A percentile compares a stretch with the other conserved stretches of the same genome.
phyloP scores from a whole-genome alignment of 2,329 filamentous ascomycete genomes.

The Capronia epimyces region DNA sequence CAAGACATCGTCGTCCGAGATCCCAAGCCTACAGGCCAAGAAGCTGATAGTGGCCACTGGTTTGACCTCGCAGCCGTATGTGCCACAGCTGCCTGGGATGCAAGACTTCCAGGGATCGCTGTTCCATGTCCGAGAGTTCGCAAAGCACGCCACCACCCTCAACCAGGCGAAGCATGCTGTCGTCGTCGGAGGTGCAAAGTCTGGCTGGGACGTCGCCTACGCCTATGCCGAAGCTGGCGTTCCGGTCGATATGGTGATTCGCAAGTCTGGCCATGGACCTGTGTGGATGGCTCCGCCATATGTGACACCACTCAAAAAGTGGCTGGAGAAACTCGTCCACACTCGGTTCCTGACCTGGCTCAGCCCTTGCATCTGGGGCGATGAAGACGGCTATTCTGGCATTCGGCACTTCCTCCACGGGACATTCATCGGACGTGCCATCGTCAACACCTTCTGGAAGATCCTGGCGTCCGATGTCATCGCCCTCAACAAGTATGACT shows the following conservation, averaged over 20 bases:
- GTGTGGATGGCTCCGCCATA: slow-evolving; percentile 55
- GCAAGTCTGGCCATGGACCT: slow-evolving; percentile 55
- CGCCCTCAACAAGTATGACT: slow-evolving; percentile 43
- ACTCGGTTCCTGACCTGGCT: slow-evolving; percentile 68
- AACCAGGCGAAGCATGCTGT: slow-evolving; percentile 41
- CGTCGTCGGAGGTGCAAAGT: slow-evolving; percentile 58
- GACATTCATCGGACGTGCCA: slow-evolving; percentile 47
- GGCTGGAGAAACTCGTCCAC: slow-evolving; percentile 62
- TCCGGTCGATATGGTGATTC: slow-evolving; percentile 54
- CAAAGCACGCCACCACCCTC: slow-evolving; percentile 34
- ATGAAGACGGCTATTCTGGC: slow-evolving; percentile 40
- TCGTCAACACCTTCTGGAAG: slow-evolving; percentile 51
- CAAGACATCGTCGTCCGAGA: slow-evolving; percentile 20
- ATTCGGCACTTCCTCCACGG: slow-evolving; percentile 47
- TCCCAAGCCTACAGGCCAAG: slow-evolving; percentile 29
- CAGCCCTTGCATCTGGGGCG: slow-evolving; percentile 67
- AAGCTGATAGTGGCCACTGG: slow-evolving; percentile 60
- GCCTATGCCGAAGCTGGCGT: slow-evolving; percentile 51
- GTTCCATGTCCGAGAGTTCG: slow-evolving; percentile 56
- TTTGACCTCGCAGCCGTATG: slow-evolving; percentile 52
- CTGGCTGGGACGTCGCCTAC: slow-evolving; percentile 59
- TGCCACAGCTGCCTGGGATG: slow-evolving; percentile 49
- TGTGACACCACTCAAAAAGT: slow-evolving; percentile 62
- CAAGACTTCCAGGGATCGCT: slow-evolving; percentile 49
- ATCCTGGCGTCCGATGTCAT: slow-evolving; percentile 48